Base-by-base conservation (phyloP, 2,329 filamentous ascomycete genomes). In the Penicillium sp. region DNA sequence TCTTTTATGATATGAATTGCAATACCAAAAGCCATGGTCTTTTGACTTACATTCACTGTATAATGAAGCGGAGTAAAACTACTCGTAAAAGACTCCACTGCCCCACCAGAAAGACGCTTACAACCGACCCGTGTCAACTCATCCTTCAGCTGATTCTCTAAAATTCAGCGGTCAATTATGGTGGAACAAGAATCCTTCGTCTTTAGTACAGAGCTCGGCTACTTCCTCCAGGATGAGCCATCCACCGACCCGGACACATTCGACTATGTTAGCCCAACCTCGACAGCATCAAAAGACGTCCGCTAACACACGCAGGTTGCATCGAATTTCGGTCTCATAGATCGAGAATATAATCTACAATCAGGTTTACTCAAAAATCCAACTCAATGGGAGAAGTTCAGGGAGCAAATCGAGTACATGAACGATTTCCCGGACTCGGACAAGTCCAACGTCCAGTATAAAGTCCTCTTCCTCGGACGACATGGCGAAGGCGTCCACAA, bases 401-500 rank as follows among this genome's bases (percentile, higher is more conserved):
- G 66, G 9, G 58, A 72, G 39, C 73, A 79, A 53, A 66, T 83
- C 15, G 54, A 65, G 7, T 60, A 64, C 2, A 60, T 82, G n/a
- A 78, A 79, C 59, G 37, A 49, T 49, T 49, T 72, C 2, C 66
- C 66, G 2, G 62, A 62, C 0, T 41, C 59, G 0, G 69, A 69
- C 31, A 70, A 25, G 18, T 20, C 33, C 18, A 4, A 40, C 15
- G 12, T 72, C 3, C 65, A 66, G 23, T 83, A 82, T 65, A 78
- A 78, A 44, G 67, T 85, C 0, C 68, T 85, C 32, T 82, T 79
- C 60, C 68, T 83, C 32, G 81, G 78, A 37, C 75, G 82, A 25
- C 82, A 85, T 60, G 82, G 82, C 20, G 75, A 84, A 63, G 81
- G 81, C 4, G 73, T 73, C 51, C 80, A 84, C 66, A 85, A 85